Evolutionary conservation across 164 flowering plant species (phyloP).

Genomic region (Echeveria elegans): DNA sequence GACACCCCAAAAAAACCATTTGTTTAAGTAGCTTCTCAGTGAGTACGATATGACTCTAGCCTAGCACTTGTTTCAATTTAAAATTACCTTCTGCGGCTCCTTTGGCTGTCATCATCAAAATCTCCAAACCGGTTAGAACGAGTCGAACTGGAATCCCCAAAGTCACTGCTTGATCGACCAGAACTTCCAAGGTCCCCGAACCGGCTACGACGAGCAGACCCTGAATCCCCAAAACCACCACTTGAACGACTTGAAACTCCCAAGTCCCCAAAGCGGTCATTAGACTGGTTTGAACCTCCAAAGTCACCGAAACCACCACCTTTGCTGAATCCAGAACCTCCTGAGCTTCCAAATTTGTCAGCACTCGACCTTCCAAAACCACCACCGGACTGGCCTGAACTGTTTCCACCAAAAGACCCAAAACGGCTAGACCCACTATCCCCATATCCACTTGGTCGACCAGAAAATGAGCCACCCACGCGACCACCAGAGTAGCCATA

Average conservation of each 20-base stretch:
- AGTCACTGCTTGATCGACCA: slow-evolving; percentile 14
- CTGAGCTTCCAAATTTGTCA: slow-evolving; percentile 20
- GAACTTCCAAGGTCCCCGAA: slow-evolving; percentile 9
- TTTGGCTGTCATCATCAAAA: not conserved
- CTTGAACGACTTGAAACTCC: slow-evolving; percentile 15
- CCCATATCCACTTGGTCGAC: slow-evolving; percentile 20
- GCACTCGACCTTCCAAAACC: slow-evolving; percentile 15
- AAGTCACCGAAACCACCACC: slow-evolving; percentile 19
- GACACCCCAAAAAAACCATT: not conserved
- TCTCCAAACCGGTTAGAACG: slow-evolving; percentile 2
- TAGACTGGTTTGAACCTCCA: slow-evolving; percentile 17
- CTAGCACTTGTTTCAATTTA: not conserved
- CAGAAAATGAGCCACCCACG: slow-evolving; percentile 19
- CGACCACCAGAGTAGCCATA: slow-evolving; percentile 22
- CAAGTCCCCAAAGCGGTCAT: slow-evolving; percentile 11
- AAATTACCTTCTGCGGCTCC: not conserved
- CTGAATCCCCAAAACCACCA: slow-evolving; percentile 15
- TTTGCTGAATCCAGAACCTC: slow-evolving; percentile 21
- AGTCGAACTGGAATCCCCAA: slow-evolving; percentile 9
- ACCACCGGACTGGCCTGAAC: slow-evolving; percentile 21
- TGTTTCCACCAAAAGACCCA: slow-evolving; percentile 25
- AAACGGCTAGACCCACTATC: slow-evolving; percentile 27
- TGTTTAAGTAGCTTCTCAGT: not conserved
- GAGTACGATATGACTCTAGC: not conserved
- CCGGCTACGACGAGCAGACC: too few relatives aligned